phyloP scores from a whole-genome alignment of 352 stramenopile genomes.

The Lagenidium sp. region DNA sequence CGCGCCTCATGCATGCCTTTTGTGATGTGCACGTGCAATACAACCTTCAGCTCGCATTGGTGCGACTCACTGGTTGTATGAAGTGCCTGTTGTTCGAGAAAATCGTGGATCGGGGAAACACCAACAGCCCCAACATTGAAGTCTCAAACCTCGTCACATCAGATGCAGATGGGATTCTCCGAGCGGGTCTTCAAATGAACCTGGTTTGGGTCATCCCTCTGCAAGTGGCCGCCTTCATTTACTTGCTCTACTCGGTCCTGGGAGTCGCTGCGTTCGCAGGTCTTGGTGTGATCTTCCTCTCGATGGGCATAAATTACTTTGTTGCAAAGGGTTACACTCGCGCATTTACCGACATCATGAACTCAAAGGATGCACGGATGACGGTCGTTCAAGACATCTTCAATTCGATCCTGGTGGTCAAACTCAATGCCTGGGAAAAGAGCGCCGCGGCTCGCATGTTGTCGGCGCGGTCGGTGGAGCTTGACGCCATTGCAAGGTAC shows the following conservation, averaged over 20 bases:
- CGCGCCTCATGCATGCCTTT: constrained; percentile 17
- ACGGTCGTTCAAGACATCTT: constrained; percentile 34
- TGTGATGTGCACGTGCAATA: constrained; percentile 11
- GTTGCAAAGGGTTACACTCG: constrained; percentile 13
- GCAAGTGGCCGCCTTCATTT: constrained; percentile 18
- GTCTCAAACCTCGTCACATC: constrained; percentile 89
- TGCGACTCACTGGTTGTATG: constrained; percentile 14
- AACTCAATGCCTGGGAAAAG: constrained; percentile 87
- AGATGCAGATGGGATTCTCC: constrained; percentile 55
- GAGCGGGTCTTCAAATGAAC: constrained; percentile 25
- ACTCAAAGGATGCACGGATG: constrained; percentile 27
- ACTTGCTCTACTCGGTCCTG: constrained; percentile 23
- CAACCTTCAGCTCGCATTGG: constrained; percentile 9
- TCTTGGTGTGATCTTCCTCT: constrained; percentile 18
- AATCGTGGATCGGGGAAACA: constrained; percentile 13
- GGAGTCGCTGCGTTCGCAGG: constrained; percentile 22
- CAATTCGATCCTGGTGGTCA: constrained; percentile 77
- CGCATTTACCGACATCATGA: constrained; percentile 16
- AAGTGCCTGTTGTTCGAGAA: constrained; percentile 20
- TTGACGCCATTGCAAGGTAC: constrained; percentile 44
- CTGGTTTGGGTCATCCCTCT: constrained; percentile 21
- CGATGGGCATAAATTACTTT: constrained; percentile 13
- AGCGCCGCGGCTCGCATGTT: constrained; percentile 65
- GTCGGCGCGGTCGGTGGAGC: constrained; percentile 45
- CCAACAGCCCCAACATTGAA: constrained; percentile 27